Evolutionary conservation across 164 flowering plant genomes (phyloP), one percentile per base, ranked within the genome.

Genomic region (Liquidambar formosana): DNA sequence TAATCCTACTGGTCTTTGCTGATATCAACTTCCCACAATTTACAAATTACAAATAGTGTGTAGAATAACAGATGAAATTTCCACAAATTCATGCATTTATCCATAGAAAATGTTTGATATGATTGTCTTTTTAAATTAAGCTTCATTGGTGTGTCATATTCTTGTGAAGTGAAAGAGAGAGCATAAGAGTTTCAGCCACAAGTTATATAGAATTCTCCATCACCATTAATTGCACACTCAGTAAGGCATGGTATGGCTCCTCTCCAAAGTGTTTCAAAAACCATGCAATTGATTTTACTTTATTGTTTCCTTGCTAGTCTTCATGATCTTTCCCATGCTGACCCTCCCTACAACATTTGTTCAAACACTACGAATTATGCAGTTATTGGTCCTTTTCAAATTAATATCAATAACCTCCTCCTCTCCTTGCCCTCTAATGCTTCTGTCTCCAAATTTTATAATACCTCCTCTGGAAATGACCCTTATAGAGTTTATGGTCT

Each of bases 401-500:
- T 22, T 3, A 78, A 77, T 54, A 81, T 75, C 22, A 52, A 51
- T 8, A 33, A 6, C 8, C 60, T 77, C 25, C 57, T 77, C 21
- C 9, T 18, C 16, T 53, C 70, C 19, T 65, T 77, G 2, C 25
- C 66, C 18, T 43, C 71, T 6, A 73, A 78, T 48, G 63, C 76
- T 48, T 65, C 76, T 28, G 13, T 2, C 43, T 59, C 68, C 52
- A 56, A 66, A 27, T 72, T 78, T 63, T 60, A 33, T n/a, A 68
- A 66, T 26, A 21, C 65, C 45, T 56, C 80, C 1, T 12, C 43
- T 2, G 80, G 84, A 4, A 10, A 56, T 33, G 62, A 22, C 33
- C 27, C 67, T 0, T 71, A 76, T 67, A 26, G 13, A 54, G 74
- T 82, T 28, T 72, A 80, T 45, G 80, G 76, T 33, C 73, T 58